These are phyloP conservation scores for Amorphotheca resinae DNA, from an alignment of 495 filamentous ascomycete species.

Conservation along the genomic window DNA sequence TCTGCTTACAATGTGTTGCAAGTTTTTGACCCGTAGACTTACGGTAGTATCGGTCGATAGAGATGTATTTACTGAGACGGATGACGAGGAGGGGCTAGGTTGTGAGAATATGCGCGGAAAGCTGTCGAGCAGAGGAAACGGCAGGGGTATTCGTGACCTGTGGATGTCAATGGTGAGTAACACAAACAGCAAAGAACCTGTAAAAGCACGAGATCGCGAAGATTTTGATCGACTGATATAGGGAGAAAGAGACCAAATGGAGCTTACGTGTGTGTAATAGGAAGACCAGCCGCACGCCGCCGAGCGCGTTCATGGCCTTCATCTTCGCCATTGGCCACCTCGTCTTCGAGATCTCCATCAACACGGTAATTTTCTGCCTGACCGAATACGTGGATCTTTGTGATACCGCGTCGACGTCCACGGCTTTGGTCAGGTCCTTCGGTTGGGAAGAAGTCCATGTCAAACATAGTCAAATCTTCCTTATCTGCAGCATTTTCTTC, in stretches of 20 bases:
- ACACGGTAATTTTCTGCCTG: constrained; percentile 36
- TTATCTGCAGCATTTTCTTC: constrained; percentile 15
- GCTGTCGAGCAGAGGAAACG: constrained; percentile 70
- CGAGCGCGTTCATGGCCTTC: constrained; percentile 22
- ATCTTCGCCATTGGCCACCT: constrained; percentile 22
- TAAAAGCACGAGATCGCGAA: constrained; percentile 6
- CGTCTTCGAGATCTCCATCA: constrained; percentile 21
- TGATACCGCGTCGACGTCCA: constrained; percentile 19
- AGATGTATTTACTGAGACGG: constrained; percentile 46
- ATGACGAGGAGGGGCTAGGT: constrained; percentile 23
- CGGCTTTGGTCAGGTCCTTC: constrained; percentile 18
- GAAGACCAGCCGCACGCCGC: constrained; percentile 28
- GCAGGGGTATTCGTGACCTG: constrained; percentile 37
- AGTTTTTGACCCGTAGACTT: constrained; percentile 48
- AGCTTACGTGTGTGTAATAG: constrained; percentile 50
- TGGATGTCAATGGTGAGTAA: constrained; percentile 23
- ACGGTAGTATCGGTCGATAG: constrained; percentile 67
- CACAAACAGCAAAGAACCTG: constrained; percentile 1
- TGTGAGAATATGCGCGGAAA: constrained; percentile 57
- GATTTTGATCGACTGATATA: neutral
- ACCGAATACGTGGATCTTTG: constrained; percentile 48
- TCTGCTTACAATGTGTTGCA: constrained; percentile 47
- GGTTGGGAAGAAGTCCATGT: constrained; percentile 46
- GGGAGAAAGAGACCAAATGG: neutral
- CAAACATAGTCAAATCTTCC: constrained; percentile 30